Conservation (phyloP, 176 grass and related monocot genomes). For the Triticum turgidum region DNA sequence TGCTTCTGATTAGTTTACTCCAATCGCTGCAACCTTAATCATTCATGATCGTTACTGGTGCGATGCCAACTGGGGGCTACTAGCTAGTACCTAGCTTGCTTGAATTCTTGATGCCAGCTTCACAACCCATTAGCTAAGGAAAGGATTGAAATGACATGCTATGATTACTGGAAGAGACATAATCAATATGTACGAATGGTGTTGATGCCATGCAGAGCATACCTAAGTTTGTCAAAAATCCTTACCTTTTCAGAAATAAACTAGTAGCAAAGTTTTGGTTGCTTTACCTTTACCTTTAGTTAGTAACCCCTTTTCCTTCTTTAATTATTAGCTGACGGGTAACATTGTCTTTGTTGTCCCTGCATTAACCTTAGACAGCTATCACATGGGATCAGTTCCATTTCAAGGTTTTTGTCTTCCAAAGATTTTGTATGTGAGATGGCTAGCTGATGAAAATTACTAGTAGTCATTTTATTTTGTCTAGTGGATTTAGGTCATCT, state of each 20-base stretch:
- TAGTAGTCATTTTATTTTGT: neutral
- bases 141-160: neutral
- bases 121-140: slow-evolving; percentile 15
- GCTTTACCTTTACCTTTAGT: slow-evolving; percentile 57
- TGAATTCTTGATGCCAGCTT: slow-evolving; percentile 15
- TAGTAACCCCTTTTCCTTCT: slow-evolving; percentile 26
- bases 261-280: slow-evolving; percentile 39
- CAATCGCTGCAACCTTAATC: slow-evolving; percentile 9
- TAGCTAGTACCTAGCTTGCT: neutral
- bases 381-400: neutral
- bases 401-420: neutral
- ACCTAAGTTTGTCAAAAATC: slow-evolving; percentile 21
- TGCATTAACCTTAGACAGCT: slow-evolving; percentile 7
- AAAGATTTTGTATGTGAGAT: neutral
- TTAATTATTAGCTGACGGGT: slow-evolving; percentile 34
- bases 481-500: neutral
- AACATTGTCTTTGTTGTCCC: slow-evolving; percentile 10
- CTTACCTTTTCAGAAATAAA: slow-evolving; percentile 11
- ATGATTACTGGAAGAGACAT: slow-evolving; percentile 1
- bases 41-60: slow-evolving; percentile 25
- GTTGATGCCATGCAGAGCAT: slow-evolving; percentile 32
- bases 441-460: neutral
- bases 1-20: neutral
- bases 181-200: neutral
- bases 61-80: slow-evolving; percentile 22